Evolutionary conservation across 805 yeast genomes (phyloP).

Genomic region (Candida yuanshanica): DNA sequence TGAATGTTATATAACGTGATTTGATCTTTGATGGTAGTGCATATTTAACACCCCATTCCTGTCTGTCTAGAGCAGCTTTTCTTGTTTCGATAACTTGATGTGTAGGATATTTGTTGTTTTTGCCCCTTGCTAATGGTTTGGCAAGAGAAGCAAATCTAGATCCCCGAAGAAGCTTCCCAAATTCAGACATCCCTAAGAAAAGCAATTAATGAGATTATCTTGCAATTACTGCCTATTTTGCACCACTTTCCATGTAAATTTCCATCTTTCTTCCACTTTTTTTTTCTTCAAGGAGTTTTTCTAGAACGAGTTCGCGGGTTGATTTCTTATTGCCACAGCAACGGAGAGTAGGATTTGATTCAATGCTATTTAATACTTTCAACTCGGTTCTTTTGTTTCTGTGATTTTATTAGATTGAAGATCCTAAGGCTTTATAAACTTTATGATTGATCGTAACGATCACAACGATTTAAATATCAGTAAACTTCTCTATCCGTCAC

Average conservation of each 20-base stretch:
- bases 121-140: conserved; percentile 16
- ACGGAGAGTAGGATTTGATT: too few relatives aligned
- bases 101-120: conserved; percentile 40
- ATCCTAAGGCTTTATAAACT: too few relatives aligned
- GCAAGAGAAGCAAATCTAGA: conserved; percentile 32
- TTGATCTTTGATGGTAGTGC: conserved; percentile 60
- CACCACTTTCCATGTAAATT: background rate
- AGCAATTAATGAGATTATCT: too few relatives aligned
- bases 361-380: too few relatives aligned
- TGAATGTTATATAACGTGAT: conserved; percentile 52
- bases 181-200: conserved; percentile 18
- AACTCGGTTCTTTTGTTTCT: too few relatives aligned
- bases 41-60: conserved; percentile 73
- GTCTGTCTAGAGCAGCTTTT: conserved; percentile 53
- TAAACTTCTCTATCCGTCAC: too few relatives aligned
- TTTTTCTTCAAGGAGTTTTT: background rate
- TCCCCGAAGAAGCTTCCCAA: conserved; percentile 23
- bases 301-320: background rate
- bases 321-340: background rate
- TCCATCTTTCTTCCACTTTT: background rate
- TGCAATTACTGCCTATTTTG: background rate
- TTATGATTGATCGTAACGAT: too few relatives aligned
- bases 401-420: too few relatives aligned
- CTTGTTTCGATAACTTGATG: conserved; percentile 72
- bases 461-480: too few relatives aligned